Base-by-base conservation (phyloP, 2,329 filamentous ascomycete species). In the Aplosporella prunicola region DNA sequence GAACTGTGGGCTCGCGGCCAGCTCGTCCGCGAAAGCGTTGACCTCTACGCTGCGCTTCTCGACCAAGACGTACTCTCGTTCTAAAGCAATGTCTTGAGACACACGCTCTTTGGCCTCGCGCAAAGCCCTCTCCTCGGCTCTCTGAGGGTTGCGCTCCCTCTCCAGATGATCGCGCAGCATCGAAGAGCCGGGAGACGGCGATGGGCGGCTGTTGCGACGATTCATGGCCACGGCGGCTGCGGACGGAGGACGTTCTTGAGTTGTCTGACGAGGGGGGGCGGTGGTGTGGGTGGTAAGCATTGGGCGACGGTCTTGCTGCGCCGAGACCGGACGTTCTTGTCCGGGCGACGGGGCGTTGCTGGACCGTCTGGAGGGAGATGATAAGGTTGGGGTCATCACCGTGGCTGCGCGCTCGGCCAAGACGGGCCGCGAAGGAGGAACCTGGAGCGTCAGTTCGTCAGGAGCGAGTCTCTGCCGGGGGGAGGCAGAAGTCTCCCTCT, bases 11-110 rank as follows among this genome's bases (percentile, higher is more conserved):
- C 83, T 89, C 35, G 87, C 82, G 29, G 86, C 88, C 54, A 98
- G 68, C 61, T 96, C 89, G 59, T 98, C 91, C 15, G 91, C 91
- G 51, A 98, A 82, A 3, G 91, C 91, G 57, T 98, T 96, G 34
- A 98, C 89, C 58, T 96, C 89, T 9, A 98, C 88, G 14, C 87
- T 82, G 46, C 82, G 79, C 66, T 95, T 94, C 64, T 98, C 91
- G 9, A 98, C 85, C 17, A 96, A 71, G 14, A 98, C 89, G 51
- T 96, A 98, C 47, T 96, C 91, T 46, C 89, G 78, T 55, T 94
- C 88, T 49, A 93, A 82, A 1, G 83, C 83, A 32, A 93, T 78
- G 46, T 96, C 89, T 50, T 93, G 84, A 3, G 84, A 86, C 3
- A 80, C 82, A 30, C 72, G 70, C 46, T 82, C 78, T 26, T 69